These are phyloP conservation scores for Guyanaporus albipodus DNA, from an alignment of 768 basidiomycete genomes.

Conservation along the genomic window DNA sequence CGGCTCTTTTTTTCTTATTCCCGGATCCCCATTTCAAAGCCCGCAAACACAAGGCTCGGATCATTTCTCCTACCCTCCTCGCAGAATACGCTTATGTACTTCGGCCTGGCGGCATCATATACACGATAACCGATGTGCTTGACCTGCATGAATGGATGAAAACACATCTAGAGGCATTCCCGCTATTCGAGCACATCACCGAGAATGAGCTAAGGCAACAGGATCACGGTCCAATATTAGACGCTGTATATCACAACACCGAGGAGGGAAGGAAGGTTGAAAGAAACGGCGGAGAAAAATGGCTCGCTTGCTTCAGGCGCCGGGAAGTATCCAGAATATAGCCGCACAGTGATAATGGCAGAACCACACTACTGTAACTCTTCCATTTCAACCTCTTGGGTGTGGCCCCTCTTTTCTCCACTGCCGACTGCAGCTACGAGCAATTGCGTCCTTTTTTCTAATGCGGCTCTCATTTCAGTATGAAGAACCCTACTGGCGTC, in stretches of 20 bases:
- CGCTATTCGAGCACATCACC: slow-evolving; percentile 77
- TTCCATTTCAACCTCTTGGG: slow-evolving; percentile 37
- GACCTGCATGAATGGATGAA: slow-evolving; percentile 97
- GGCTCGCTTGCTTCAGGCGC: slow-evolving; percentile 86
- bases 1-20: slow-evolving; percentile 95
- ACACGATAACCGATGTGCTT: slow-evolving; percentile 95
- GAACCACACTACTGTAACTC: slow-evolving; percentile 30
- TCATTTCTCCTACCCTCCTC: slow-evolving; percentile 94
- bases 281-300: slow-evolving; percentile 86
- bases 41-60: slow-evolving; percentile 97
- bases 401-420: slow-evolving; percentile 33
- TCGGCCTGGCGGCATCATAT: slow-evolving; percentile 89
- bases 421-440: slow-evolving; percentile 62
- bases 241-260: slow-evolving; percentile 78
- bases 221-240: slow-evolving; percentile 74
- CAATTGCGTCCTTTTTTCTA: slow-evolving; percentile 56
- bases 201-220: slow-evolving; percentile 72
- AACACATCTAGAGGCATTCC: slow-evolving; percentile 80
- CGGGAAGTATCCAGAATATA: slow-evolving; percentile 30
- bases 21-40: slow-evolving; percentile 99
- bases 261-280: slow-evolving; percentile 98
- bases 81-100: slow-evolving; percentile 97
- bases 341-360: not conserved
- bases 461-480: slow-evolving; percentile 74
- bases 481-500: slow-evolving; percentile 78